Evolutionary conservation across 352 stramenopile species (phyloP).

Genomic region (Phytophthora sojae): DNA sequence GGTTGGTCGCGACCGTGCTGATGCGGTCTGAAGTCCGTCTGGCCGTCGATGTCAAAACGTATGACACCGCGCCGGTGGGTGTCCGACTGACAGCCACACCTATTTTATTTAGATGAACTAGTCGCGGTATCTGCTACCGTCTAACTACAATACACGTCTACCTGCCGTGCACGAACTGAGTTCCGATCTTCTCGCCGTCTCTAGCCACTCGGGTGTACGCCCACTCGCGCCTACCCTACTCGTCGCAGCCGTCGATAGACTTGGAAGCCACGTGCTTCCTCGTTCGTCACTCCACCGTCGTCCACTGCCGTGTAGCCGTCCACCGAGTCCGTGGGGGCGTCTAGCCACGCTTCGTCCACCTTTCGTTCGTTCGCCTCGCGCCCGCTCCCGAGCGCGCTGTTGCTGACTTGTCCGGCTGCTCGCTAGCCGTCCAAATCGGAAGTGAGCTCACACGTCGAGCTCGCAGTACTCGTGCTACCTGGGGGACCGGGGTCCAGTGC

Average conservation of each 20-base stretch:
- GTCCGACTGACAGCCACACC: not conserved
- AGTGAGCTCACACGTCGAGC: not conserved
- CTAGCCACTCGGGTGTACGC: conserved; percentile 2
- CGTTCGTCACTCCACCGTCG: not conserved
- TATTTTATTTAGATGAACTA: not conserved
- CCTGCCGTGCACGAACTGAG: not conserved
- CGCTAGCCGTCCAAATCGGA: not conserved
- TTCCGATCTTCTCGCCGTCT: not conserved
- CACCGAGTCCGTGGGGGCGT: not conserved
- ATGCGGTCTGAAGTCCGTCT: conserved; percentile 3
- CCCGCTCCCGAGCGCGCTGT: not conserved
- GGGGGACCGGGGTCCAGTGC: not conserved
- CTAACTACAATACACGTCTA: not conserved
- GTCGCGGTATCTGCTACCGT: not conserved
- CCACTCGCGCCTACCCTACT: conserved; percentile 3
- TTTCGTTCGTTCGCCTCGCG: not conserved
- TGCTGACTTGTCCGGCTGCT: not conserved
- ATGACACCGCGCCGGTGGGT: not conserved
- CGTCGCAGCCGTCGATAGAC: not conserved
- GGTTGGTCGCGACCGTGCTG: not conserved
- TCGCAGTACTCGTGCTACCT: too few species aligned
- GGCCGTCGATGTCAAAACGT: not conserved
- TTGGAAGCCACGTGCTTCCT: not conserved
- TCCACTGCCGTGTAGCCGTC: not conserved
- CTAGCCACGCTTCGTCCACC: not conserved